Percentiles rank a stretch among this genome's conserved stretches.
phyloP scores from a whole-genome alignment of 2,329 filamentous ascomycete genomes.

The Fulvia fulva region DNA sequence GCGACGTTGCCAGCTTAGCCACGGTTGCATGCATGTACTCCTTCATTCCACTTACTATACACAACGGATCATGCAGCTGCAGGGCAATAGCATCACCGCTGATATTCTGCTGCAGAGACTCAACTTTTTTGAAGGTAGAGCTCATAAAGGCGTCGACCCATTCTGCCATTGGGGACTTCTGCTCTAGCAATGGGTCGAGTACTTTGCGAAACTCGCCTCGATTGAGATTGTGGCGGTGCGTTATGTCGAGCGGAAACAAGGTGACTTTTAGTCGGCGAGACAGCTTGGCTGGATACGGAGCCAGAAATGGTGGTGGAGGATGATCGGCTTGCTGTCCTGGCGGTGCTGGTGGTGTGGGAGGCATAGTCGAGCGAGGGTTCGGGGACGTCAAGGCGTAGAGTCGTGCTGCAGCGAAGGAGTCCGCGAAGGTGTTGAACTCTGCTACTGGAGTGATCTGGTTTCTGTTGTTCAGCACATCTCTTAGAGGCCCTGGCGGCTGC shows the following conservation, averaged over 20 bases:
- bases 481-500: conserved; percentile 34
- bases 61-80: conserved; percentile 46
- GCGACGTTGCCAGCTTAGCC: too few species aligned
- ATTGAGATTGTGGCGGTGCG: conserved; percentile 41
- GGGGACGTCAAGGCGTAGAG: conserved; percentile 48
- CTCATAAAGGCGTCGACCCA: conserved; percentile 45
- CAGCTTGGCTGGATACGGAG: conserved; percentile 41
- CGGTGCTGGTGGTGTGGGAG: conserved; percentile 53
- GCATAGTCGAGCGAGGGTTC: conserved; percentile 74
- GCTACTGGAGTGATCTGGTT: conserved; percentile 66
- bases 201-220: conserved; percentile 38
- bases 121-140: conserved; percentile 45
- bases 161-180: conserved; percentile 42
- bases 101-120: conserved; percentile 36
- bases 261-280: conserved; percentile 42
- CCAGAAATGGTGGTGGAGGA: conserved; percentile 31
- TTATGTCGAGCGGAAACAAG: conserved; percentile 49
- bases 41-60: too few species aligned
- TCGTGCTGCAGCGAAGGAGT: conserved; percentile 51
- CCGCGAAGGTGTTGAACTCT: conserved; percentile 95
- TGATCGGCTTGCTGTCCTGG: conserved; percentile 26
- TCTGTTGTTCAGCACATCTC: conserved; percentile 22
- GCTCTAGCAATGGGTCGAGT: conserved; percentile 22
- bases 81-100: conserved; percentile 38
- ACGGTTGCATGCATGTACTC: too few species aligned